Base-by-base conservation (phyloP, 2,329 filamentous ascomycete genomes). In the Helicocarpus griseus region DNA sequence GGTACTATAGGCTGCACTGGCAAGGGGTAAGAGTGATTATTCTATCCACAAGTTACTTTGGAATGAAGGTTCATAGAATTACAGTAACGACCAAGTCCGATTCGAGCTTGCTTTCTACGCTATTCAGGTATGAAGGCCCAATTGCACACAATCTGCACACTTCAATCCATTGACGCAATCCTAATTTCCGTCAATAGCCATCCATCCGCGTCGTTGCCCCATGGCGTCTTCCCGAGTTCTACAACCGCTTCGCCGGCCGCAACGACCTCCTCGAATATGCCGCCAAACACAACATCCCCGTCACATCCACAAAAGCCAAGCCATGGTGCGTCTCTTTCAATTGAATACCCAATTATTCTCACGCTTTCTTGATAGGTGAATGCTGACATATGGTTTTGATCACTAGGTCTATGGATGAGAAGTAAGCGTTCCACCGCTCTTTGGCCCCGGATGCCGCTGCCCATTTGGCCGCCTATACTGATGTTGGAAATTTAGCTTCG, bases 281-380 rank as follows among this genome's bases (percentile, higher is more conserved):
- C 36, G 65, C 67, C n/a, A 62, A 70, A 61, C 70, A 65, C 56
- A 66, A 63, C 49, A 75, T 76, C 40, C 73, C 73, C 21, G 73
- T 75, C 54, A 73, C 69, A 46, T 72, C 69, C 49, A 74, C 73
- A 54, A 75, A 73, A 59, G 58, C 63, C 65, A 83, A 84, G 71
- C 83, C 82, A 48, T 86, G 81, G 79, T 77, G 69, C 51, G 71
- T 80, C 77, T 80, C 82, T 61, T 80, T 82, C 69, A 86, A 86
- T 72, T 63, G 33, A 47, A 31, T 40, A 29, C 5, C 31, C 7
- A 24, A 24, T 17, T n/a, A 22, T n/a, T 11, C 5, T 22, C 39
- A 26, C 26, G n/a, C 22, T n/a, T 43, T 43, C 26, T 31, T 43
- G 22, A 19, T 14, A 36, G 5, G 40, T 14, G 17, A 17, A 52